Evolutionary conservation across 306 rosid genomes (phyloP), one percentile per base, ranked within the genome.

Genomic region (Corylus avellana): DNA sequence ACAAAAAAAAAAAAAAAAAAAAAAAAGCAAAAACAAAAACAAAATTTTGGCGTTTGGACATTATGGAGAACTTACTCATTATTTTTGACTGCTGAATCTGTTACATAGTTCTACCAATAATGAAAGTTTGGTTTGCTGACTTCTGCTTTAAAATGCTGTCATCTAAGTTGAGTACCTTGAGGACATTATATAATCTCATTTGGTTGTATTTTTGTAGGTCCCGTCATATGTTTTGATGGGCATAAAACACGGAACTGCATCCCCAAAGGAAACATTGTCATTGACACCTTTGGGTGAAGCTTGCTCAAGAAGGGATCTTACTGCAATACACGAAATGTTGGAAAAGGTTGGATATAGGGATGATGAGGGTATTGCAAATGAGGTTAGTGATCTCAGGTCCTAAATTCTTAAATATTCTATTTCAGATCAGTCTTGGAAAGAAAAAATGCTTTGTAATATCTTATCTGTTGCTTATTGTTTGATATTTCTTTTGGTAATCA

Each of bases 301-400:
- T 82, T 93, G 94, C 88, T 93, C 90, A 25, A 89, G 97, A 88
- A 78, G 91, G 84, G 99, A 96, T 86, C 93, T 93, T 22, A 96
- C 98, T 37, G 98, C 97, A 49, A 88, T 96, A 75, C 97, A 90
- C 81, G 98, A 96, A 86, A 87, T 96, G 80, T 81, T 96, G 89
- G 99, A 88, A 63, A 89, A 84, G 80, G 84, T 83, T 75, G 99
- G 96, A 57, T 96, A 93, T 88, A 93, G 88, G 89, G 99, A 96
- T 78, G 99, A 96, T 75, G 99, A 96, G 79, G 97, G 93, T 79
- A 94, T 96, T 85, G 97, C 98, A 20, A 93, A 93, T 85, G 99
- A 96, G 86, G 99, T 96, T 76, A 71, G 85, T 76, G 80, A 68
- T 77, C 67, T 79, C 67, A 42, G 35, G 22, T 61, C 7, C 78